Base-by-base conservation (phyloP, 345 rosid genomes). In the Acer yangbiense region DNA sequence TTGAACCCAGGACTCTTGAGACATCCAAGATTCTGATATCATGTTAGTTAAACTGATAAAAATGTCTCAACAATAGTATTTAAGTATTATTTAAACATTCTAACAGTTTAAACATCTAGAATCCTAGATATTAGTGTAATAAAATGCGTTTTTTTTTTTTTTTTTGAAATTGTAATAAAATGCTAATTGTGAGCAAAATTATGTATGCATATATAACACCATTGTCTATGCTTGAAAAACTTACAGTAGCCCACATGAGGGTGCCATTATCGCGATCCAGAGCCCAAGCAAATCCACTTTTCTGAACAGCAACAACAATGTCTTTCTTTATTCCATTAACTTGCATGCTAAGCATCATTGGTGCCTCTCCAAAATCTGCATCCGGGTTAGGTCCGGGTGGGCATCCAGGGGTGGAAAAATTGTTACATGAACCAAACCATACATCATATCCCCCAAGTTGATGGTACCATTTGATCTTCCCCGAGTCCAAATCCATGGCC, bases 201-300 rank as follows among this genome's bases (percentile, higher is more conserved):
- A 32, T 32, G 35, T 32, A 32, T 32, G 35, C n/a, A n/a, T n/a
- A n/a, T n/a, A 32, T 32, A 32, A 32, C 35, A 32, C 35, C 35
- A 32, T 2, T 52, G 18, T 52, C n/a, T 14, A 16, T 16, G n/a
- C 2, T 52, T 52, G 0, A 1, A 52, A 52, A 52, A 71, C 84
- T 76, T 73, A 85, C 90, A n/a, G 72, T 85, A 10, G 60, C 82
- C 92, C 92, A 84, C 2, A 87, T 69, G 9, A 87, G 77, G 39
- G 17, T 66, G 10, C 90, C 86, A 21, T 65, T 77, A 23, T 85
- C 79, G 3, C 90, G 82, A 20, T 87, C 88, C 7, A 89, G 67
- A 64, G 87, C 87, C 90, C 84, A 85, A 21, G 87, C 87, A 39
- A 83, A 82, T 10, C 90, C 90, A 32, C 85, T 88, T 76, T 88